Conservation (phyloP, 805 yeast genomes). For the Suhomyces sp. region DNA sequence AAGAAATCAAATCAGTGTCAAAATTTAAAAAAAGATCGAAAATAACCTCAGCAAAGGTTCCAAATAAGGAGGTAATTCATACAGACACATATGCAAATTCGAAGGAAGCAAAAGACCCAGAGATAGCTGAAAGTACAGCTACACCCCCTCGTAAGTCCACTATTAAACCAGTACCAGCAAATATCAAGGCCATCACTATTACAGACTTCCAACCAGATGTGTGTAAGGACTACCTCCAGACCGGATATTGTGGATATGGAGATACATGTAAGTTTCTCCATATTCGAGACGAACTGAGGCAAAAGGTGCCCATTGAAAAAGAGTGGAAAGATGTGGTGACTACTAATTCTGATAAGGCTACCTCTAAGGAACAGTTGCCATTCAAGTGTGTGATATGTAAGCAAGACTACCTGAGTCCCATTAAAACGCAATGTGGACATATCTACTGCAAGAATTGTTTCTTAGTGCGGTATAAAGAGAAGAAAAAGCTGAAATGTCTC, state of each 20-base stretch:
- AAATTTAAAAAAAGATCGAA: constrained; percentile 9
- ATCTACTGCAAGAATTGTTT: constrained; percentile 65
- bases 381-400: constrained; percentile 65
- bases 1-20: not conserved
- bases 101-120: not conserved
- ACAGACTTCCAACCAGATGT: constrained; percentile 91
- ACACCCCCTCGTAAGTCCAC: not conserved
- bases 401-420: constrained; percentile 51
- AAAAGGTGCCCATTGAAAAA: constrained; percentile 60
- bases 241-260: constrained; percentile 97
- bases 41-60: not conserved
- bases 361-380: constrained; percentile 37
- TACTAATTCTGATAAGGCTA: constrained; percentile 11
- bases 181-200: constrained; percentile 62
- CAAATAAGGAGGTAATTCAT: constrained; percentile 5
- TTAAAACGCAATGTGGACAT: constrained; percentile 62
- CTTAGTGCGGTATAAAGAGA: constrained; percentile 41
- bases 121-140: not conserved
- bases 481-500: constrained; percentile 45
- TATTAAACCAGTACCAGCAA: constrained; percentile 32
- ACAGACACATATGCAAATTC: constrained; percentile 1
- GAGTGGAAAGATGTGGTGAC: constrained; percentile 63
- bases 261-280: constrained; percentile 95
- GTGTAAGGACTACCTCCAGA: constrained; percentile 86
- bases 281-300: constrained; percentile 78